Percentiles rank a stretch among this genome's conserved stretches.
These are phyloP conservation scores for Pseudogymnoascus sp. DNA, from an alignment of 2,329 filamentous ascomycete species.

Conservation along the genomic window DNA sequence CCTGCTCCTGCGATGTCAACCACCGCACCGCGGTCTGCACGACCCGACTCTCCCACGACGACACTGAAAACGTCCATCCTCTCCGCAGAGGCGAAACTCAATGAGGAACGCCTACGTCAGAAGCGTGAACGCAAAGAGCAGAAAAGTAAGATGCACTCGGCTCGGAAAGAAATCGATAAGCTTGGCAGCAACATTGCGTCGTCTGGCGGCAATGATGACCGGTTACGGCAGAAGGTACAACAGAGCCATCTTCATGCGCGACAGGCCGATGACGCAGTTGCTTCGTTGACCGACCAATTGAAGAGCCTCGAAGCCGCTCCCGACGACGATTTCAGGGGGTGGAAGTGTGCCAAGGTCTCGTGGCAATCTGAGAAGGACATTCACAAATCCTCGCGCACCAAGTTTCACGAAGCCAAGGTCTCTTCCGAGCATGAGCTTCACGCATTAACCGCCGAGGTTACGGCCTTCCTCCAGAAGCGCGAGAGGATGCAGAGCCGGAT, in stretches of 20 bases:
- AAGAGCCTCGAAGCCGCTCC: constrained; percentile 57
- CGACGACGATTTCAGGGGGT: constrained; percentile 44
- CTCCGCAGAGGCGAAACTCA: constrained; percentile 60
- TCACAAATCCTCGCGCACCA: constrained; percentile 34
- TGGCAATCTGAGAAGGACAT: constrained; percentile 41
- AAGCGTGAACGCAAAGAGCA: constrained; percentile 69
- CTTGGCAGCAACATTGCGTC: constrained; percentile 58
- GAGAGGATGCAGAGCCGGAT: constrained; percentile 67
- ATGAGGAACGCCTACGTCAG: constrained; percentile 59
- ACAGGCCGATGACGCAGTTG: constrained; percentile 51
- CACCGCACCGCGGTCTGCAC: constrained; percentile 50
- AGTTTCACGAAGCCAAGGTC: constrained; percentile 55
- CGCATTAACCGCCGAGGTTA: constrained; percentile 55
- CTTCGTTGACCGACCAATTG: constrained; percentile 49
- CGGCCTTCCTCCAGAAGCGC: constrained; percentile 55
- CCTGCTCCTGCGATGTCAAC: constrained; percentile 23
- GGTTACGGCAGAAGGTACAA: constrained; percentile 63
- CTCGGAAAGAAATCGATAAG: constrained; percentile 67
- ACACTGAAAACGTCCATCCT: constrained; percentile 70
- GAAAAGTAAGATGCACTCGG: constrained; percentile 56
- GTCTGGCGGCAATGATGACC: constrained; percentile 66
- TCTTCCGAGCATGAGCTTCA: constrained; percentile 55
- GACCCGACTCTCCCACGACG: constrained; percentile 67
- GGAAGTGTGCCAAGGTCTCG: constrained; percentile 47
- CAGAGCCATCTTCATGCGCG: constrained; percentile 69